phyloP scores from a whole-genome alignment of 768 basidiomycete genomes.

The Terana coerulea region DNA sequence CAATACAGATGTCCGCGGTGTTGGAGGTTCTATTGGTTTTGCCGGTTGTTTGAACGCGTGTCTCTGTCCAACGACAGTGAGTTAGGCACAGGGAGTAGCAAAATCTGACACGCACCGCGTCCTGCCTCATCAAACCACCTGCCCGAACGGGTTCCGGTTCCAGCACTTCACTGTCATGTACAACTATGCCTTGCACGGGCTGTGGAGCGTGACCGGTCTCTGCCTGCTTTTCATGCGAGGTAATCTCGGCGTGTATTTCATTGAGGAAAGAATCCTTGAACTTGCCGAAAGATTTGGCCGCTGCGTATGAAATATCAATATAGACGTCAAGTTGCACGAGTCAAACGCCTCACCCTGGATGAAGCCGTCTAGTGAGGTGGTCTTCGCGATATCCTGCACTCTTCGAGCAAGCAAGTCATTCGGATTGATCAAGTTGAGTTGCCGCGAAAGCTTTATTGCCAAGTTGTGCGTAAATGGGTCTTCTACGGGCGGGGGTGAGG shows the following conservation, averaged over 20 bases:
- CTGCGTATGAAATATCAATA: slow-evolving; percentile 29
- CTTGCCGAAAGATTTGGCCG: slow-evolving; percentile 81
- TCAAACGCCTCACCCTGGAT: slow-evolving; percentile 48
- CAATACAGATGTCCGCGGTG: slow-evolving; percentile 74
- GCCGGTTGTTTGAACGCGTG: slow-evolving; percentile 81
- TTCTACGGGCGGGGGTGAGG: slow-evolving; percentile 12
- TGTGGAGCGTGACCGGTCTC: slow-evolving; percentile 41
- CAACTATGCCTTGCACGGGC: slow-evolving; percentile 72
- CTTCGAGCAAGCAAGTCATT: slow-evolving; percentile 79
- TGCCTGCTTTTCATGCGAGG: slow-evolving; percentile 67
- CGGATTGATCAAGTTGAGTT: slow-evolving; percentile 75
- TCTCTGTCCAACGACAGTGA: slow-evolving; percentile 38
- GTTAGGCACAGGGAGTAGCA: background rate
- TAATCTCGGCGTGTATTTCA: slow-evolving; percentile 77
- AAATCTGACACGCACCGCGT: slow-evolving; percentile 41
- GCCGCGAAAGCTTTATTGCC: slow-evolving; percentile 76
- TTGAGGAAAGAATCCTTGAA: slow-evolving; percentile 75
- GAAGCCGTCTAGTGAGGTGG: slow-evolving; percentile 60
- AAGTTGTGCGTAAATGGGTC: slow-evolving; percentile 62
- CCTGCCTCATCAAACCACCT: slow-evolving; percentile 74
- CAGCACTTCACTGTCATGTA: slow-evolving; percentile 77
- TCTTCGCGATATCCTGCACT: slow-evolving; percentile 78
- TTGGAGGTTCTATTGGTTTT: slow-evolving; percentile 69
- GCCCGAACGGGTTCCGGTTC: slow-evolving; percentile 74
- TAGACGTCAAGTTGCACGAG: background rate